A percentile compares a stretch with the other conserved stretches of the same genome.
Conservation (phyloP, 1,284 basidiomycete species). For the Chalciporus piperatoides region DNA sequence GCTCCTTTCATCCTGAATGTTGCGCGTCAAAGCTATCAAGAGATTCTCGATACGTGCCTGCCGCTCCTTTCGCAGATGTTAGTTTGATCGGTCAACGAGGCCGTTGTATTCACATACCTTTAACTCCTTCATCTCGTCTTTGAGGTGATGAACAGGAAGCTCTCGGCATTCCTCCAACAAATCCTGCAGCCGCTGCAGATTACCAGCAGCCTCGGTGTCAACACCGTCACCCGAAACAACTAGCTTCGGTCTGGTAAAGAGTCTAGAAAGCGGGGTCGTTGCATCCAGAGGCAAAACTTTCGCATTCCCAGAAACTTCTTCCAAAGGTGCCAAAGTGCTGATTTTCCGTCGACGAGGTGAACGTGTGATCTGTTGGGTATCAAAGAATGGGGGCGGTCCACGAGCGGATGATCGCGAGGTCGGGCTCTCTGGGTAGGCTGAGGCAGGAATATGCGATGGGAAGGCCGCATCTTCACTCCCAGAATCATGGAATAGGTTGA, state of each 20-base stretch:
- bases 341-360: conserved; percentile 26
- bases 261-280: conserved; percentile 26
- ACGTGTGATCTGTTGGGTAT: conserved; percentile 11
- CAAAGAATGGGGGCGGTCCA: conserved; percentile 6
- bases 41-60: conserved; percentile 76
- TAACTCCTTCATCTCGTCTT: conserved; percentile 76
- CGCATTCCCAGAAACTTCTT: conserved; percentile 30
- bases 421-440: conserved; percentile 15
- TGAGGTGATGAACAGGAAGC: conserved; percentile 59
- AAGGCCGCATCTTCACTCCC: conserved; percentile 34
- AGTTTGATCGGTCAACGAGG: conserved; percentile 1
- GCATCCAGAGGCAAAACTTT: conserved; percentile 31
- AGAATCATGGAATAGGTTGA: conserved; percentile 48
- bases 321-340: conserved; percentile 26
- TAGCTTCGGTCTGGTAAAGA: conserved; percentile 25
- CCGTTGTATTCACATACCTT: conserved; percentile 45
- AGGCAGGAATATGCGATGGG: conserved; percentile 11
- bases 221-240: conserved; percentile 6
- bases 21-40: conserved; percentile 50
- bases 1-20: conserved; percentile 35
- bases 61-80: conserved; percentile 49
- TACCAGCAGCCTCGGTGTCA: conserved; percentile 35
- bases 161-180: conserved; percentile 59
- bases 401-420: conserved; percentile 9
- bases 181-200: conserved; percentile 53